Evolutionary conservation across 495 filamentous ascomycete species (phyloP).

Genomic region (Barbatosphaeria neglecta): DNA sequence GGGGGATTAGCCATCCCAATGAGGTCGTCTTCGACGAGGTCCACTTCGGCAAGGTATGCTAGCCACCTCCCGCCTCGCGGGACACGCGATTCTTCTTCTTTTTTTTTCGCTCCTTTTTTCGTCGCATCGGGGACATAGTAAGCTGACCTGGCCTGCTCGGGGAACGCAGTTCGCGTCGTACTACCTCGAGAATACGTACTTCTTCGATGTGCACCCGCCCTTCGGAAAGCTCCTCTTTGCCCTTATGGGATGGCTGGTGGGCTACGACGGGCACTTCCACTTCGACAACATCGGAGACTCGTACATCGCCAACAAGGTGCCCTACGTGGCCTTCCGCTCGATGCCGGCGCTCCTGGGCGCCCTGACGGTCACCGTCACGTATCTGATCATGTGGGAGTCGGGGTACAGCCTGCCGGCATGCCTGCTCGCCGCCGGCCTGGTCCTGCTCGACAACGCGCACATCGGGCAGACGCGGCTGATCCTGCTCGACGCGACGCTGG

Average conservation of each 20-base stretch:
- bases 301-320: conserved; percentile 93
- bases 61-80: too few species aligned
- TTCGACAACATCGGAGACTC: conserved; percentile 99
- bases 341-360: conserved; percentile 88
- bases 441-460: conserved; percentile 96
- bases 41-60: conserved; percentile 95
- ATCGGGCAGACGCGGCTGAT: conserved; percentile 95
- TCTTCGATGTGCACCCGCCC: conserved; percentile 99
- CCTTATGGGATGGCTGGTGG: conserved; percentile 88
- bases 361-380: conserved; percentile 86
- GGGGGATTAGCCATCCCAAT: conserved; percentile 84
- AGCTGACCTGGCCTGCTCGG: neutral
- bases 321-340: conserved; percentile 88
- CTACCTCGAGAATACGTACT: conserved; percentile 95
- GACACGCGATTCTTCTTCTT: too few species aligned
- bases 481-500: conserved; percentile 84
- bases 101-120: neutral
- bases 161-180: conserved; percentile 73
- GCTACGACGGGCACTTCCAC: conserved; percentile 92
- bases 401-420: conserved; percentile 92
- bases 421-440: conserved; percentile 69
- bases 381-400: conserved; percentile 99
- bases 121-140: conserved; percentile 2
- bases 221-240: conserved; percentile 88
- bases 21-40: conserved; percentile 99